These are phyloP conservation scores for Aspergillus caelatus DNA, from an alignment of 2,329 filamentous ascomycete species.

Conservation along the genomic window DNA sequence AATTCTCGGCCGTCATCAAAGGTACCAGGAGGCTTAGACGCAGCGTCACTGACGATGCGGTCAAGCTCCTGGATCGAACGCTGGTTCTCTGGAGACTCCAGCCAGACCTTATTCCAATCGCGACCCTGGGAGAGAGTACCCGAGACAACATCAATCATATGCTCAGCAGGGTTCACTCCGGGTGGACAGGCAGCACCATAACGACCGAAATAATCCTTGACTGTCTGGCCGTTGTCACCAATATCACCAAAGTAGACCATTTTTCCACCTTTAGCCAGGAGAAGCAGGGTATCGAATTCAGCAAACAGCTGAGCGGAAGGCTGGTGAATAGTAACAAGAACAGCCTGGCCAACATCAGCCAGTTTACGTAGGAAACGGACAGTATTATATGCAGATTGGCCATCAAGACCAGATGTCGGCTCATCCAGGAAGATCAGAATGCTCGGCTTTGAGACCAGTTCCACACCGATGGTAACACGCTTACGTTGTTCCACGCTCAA, in stretches of 20 bases:
- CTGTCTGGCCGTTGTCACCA: conserved; percentile 64
- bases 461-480: conserved; percentile 71
- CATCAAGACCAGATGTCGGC: conserved; percentile 69
- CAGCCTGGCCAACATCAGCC: conserved; percentile 65
- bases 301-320: conserved; percentile 68
- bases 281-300: conserved; percentile 70
- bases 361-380: conserved; percentile 69
- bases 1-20: conserved; percentile 57
- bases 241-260: conserved; percentile 71
- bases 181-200: conserved; percentile 66
- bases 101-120: conserved; percentile 75
- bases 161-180: conserved; percentile 63
- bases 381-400: conserved; percentile 67
- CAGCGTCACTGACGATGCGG: conserved; percentile 56
- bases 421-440: conserved; percentile 71
- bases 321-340: conserved; percentile 72
- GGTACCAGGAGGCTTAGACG: conserved; percentile 47
- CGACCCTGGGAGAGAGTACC: conserved; percentile 54
- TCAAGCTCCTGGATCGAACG: conserved; percentile 65
- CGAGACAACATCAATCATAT: conserved; percentile 55
- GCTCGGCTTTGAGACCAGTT: conserved; percentile 69
- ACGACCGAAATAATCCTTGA: conserved; percentile 68
- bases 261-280: conserved; percentile 66
- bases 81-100: conserved; percentile 62
- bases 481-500: conserved; percentile 68